Percentiles rank a stretch among this genome's conserved stretches.
Evolutionary conservation across 768 basidiomycete species (phyloP).

Genomic region (Amylocystis lapponica): DNA sequence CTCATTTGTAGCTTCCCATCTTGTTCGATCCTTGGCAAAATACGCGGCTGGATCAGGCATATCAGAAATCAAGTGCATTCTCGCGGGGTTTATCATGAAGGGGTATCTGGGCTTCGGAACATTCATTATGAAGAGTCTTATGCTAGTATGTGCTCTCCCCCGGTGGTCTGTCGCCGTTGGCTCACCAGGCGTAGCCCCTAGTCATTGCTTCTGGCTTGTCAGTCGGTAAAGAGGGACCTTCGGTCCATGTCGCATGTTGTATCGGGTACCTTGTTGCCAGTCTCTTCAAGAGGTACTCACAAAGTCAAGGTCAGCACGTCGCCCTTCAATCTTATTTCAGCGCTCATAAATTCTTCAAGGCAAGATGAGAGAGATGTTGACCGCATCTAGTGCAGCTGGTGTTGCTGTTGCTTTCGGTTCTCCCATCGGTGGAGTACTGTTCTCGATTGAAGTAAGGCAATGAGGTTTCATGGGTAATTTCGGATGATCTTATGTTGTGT

Average conservation of each 20-base stretch:
- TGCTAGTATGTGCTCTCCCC: slow-evolving; percentile 55
- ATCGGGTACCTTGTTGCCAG: slow-evolving; percentile 89
- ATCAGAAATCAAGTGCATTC: slow-evolving; percentile 96
- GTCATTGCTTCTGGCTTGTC: slow-evolving; percentile 96
- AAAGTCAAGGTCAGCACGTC: slow-evolving; percentile 66
- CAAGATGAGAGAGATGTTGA: slow-evolving; percentile 86
- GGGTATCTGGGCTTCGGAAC: slow-evolving; percentile 89
- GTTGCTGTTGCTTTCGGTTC: slow-evolving; percentile 98
- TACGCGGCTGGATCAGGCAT: slow-evolving; percentile 98
- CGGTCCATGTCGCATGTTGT: slow-evolving; percentile 95
- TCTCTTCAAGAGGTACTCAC: slow-evolving; percentile 72
- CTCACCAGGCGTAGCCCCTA: slow-evolving; percentile 58
- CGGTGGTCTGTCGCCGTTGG: background rate
- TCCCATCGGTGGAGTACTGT: slow-evolving; percentile 95
- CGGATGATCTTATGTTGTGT: background rate
- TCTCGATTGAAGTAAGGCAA: slow-evolving; percentile 82
- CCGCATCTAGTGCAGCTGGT: slow-evolving; percentile 94
- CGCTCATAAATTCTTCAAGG: slow-evolving; percentile 34
- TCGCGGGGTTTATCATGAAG: slow-evolving; percentile 96
- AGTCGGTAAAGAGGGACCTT: slow-evolving; percentile 97
- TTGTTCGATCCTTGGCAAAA: slow-evolving; percentile 84
- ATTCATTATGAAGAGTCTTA: slow-evolving; percentile 89
- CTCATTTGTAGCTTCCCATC: slow-evolving; percentile 80
- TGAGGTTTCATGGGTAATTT: background rate
- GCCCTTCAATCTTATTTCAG: background rate